phyloP scores from a whole-genome alignment of 345 rosid genomes.

The Linum trigynum region DNA sequence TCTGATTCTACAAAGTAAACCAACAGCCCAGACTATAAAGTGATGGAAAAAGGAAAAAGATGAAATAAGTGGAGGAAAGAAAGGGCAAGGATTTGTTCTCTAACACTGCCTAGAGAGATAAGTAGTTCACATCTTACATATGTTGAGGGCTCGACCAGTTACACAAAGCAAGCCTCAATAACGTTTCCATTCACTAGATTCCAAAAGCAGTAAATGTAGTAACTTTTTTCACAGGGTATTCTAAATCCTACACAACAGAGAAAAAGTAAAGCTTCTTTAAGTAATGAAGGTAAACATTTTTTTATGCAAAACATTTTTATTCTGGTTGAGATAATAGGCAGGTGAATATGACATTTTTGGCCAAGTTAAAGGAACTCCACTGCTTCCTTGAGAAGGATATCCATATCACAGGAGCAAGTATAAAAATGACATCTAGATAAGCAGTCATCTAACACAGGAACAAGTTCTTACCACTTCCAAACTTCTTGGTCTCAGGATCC shows the following conservation, averaged over 20 bases:
- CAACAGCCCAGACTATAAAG: background rate
- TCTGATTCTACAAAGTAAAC: background rate
- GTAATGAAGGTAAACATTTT: too few relatives aligned
- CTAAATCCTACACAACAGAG: too few relatives aligned
- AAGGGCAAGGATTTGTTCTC: background rate
- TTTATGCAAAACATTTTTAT: background rate
- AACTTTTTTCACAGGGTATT: background rate
- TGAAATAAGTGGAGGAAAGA: background rate
- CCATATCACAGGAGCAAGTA: background rate
- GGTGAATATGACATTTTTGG: background rate
- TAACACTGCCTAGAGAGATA: background rate
- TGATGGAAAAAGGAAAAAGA: background rate
- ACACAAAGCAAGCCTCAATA: background rate
- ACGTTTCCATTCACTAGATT: background rate
- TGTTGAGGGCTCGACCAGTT: background rate
- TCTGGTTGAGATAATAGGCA: background rate
- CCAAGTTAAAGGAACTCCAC: background rate
- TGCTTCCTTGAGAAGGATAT: background rate
- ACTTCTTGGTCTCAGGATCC: conserved; percentile 1
- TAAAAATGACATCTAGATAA: background rate
- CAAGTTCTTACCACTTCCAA: background rate
- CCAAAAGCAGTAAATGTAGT: background rate
- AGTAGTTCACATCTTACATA: background rate
- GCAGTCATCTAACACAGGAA: background rate
- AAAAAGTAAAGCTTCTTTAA: background rate